Base-by-base conservation (phyloP, 768 basidiomycete species). In the Macrocybe gigantea region DNA sequence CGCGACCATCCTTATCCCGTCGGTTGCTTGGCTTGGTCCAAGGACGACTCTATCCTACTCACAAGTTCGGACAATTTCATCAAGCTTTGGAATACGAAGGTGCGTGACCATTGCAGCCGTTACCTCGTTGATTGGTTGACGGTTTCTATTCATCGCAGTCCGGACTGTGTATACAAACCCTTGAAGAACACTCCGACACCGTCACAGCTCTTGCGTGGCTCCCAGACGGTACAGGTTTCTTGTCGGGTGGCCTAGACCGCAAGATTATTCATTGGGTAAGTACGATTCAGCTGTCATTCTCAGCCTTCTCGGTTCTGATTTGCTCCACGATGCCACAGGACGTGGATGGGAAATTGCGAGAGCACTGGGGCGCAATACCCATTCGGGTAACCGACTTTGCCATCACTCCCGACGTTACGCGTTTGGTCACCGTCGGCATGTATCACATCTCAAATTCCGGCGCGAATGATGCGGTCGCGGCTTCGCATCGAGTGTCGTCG, bases 21-120 rank as follows among this genome's bases (percentile, higher is more conserved):
- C 3, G 83, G 83, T 39, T 85, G 83, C 56, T 68, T 99, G 49
- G 84, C 93, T 1, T 99, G 95, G 94, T 97, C 96, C 29, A 74
- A 85, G 44, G 92, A 98, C 58, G 93, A 94, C 59, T 69, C 79
- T 13, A 74, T 88, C 53, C 70, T 99, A 50, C 74, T 96, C 38
- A 93, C 92, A 5, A 83, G 86, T 36, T 76, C 91, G 15, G 93
- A 97, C 53, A 73, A 84, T 41, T 64, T 70, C 42, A 84, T 99
- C 63, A 85, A 87, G 68, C 72, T 98, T 59, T 99, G 93, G 93
- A 85, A 95, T 63, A 74, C 84, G 33, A 81, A 85, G 79, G 95
- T 93, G 55, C 60, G 61, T 59, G n/a, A 53, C 49, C 32, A 6
- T 44, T n/a, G 30, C 35, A 12, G 22, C 15, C 31, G 49, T n/a